These are phyloP conservation scores for Candida labiduridarum DNA, from an alignment of 1,139 yeast species.

Conservation along the genomic window DNA sequence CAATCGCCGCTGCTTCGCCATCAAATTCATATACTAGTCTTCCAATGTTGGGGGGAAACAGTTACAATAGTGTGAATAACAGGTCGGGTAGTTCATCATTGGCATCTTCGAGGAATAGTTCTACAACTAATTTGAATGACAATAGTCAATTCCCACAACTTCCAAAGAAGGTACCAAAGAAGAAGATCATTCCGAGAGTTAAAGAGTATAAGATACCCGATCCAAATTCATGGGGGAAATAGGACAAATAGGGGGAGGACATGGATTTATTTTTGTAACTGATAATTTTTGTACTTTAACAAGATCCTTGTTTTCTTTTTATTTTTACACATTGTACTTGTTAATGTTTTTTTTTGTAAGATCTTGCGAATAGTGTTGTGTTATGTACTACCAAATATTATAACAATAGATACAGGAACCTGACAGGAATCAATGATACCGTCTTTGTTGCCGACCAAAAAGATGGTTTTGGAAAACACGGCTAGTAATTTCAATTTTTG, in stretches of 20 bases:
- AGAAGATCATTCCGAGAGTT: conserved; percentile 43
- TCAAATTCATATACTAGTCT: conserved; percentile 13
- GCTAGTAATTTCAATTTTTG: too few relatives aligned
- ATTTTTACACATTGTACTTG: too few relatives aligned
- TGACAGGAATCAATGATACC: too few relatives aligned
- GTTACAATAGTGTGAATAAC: conserved; percentile 8
- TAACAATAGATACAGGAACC: too few relatives aligned
- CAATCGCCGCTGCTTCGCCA: conserved; percentile 4
- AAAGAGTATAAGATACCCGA: conserved; percentile 32
- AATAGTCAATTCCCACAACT: conserved; percentile 43
- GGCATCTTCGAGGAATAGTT: conserved; percentile 10
- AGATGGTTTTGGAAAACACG: too few relatives aligned
- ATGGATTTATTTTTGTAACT: not conserved
- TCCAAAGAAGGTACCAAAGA: conserved; percentile 38
- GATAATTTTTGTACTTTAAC: too few relatives aligned
- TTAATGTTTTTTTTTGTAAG: too few relatives aligned
- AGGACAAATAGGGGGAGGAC: not conserved
- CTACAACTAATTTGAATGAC: conserved; percentile 13
- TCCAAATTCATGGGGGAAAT: conserved; percentile 29
- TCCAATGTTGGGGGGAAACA: conserved; percentile 20
- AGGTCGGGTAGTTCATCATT: conserved; percentile 2
- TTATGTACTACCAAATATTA: too few relatives aligned
- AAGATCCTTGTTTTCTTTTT: too few relatives aligned
- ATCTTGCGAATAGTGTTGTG: too few relatives aligned
- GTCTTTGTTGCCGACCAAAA: too few relatives aligned